Percentiles rank a stretch among this genome's conserved stretches.
Evolutionary conservation across 2,329 filamentous ascomycete species (phyloP).

Genomic region (Biscogniauxia sp.): DNA sequence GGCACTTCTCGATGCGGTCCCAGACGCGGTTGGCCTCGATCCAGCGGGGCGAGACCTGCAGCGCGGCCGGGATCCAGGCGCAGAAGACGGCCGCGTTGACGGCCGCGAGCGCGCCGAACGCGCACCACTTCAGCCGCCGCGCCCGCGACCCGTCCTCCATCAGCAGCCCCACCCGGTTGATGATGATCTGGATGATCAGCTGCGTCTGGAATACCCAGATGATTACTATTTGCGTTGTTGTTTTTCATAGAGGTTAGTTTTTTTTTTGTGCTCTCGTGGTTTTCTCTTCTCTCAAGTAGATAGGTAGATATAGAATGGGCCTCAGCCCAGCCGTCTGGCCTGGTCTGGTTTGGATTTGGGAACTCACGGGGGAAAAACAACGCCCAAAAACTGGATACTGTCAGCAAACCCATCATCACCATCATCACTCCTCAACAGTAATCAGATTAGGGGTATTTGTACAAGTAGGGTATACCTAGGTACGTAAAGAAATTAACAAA

Average conservation of each 20-base stretch:
- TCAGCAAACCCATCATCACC: not conserved
- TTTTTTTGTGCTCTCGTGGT: too few relatives aligned
- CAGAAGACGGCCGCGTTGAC: slow-evolving; percentile 50
- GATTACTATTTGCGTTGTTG: slow-evolving; percentile 9
- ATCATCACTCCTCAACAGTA: too few relatives aligned
- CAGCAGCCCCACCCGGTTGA: slow-evolving; percentile 47
- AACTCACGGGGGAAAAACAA: not conserved
- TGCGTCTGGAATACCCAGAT: slow-evolving; percentile 41
- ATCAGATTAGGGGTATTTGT: too few relatives aligned
- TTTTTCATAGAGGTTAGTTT: too few relatives aligned
- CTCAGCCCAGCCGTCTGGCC: too few relatives aligned
- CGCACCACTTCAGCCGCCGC: slow-evolving; percentile 38
- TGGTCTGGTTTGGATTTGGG: too few relatives aligned
- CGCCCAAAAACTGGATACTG: not conserved
- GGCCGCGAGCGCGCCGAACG: slow-evolving; percentile 38
- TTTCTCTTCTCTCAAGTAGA: too few relatives aligned
- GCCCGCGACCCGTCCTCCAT: slow-evolving; percentile 27
- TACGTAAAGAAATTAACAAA: too few relatives aligned
- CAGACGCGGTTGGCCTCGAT: slow-evolving; percentile 45
- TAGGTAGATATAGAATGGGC: too few relatives aligned
- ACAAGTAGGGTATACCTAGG: too few relatives aligned
- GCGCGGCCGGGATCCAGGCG: slow-evolving; percentile 49
- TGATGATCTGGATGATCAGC: slow-evolving; percentile 50
- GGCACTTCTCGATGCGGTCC: slow-evolving; percentile 48
- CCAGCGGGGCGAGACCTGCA: slow-evolving; percentile 37